Conservation (phyloP, 176 grass and related monocot species). For the Musa beccarii region DNA sequence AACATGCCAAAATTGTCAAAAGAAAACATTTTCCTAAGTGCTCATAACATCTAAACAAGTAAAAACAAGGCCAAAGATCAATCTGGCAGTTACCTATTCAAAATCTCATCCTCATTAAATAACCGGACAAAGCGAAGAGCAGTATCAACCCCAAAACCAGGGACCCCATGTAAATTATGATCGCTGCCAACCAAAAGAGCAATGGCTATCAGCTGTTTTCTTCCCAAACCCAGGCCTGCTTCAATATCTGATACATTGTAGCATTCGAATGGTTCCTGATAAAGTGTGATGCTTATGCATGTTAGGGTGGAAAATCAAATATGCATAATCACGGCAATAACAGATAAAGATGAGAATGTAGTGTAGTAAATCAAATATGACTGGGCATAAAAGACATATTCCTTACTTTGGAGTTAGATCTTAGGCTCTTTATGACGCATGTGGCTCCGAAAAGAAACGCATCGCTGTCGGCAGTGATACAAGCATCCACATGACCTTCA, state of each 20-base stretch:
- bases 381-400: conserved; percentile 2
- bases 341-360: not conserved
- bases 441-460: conserved; percentile 90
- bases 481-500: conserved; percentile 79
- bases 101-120: conserved; percentile 58
- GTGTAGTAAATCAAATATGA: not conserved
- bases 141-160: conserved; percentile 74
- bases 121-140: conserved; percentile 64
- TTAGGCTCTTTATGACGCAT: conserved; percentile 67
- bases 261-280: conserved; percentile 98
- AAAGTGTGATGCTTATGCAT: not conserved
- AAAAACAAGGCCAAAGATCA: conserved; percentile 7
- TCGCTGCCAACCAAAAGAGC: conserved; percentile 82
- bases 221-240: conserved; percentile 66
- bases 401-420: conserved; percentile 76
- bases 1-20: conserved; percentile 16
- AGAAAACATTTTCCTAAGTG: conserved; percentile 7
- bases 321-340: not conserved
- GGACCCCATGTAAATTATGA: conserved; percentile 63
- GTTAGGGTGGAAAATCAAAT: no score
- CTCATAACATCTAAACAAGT: conserved; percentile 3
- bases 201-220: conserved; percentile 93
- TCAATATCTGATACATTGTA: conserved; percentile 85
- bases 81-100: conserved; percentile 47
- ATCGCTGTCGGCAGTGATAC: conserved; percentile 88